Percentiles rank a stretch among this genome's conserved stretches.
phyloP scores from a whole-genome alignment of 2,329 filamentous ascomycete species.

The Penicillium sp. region DNA sequence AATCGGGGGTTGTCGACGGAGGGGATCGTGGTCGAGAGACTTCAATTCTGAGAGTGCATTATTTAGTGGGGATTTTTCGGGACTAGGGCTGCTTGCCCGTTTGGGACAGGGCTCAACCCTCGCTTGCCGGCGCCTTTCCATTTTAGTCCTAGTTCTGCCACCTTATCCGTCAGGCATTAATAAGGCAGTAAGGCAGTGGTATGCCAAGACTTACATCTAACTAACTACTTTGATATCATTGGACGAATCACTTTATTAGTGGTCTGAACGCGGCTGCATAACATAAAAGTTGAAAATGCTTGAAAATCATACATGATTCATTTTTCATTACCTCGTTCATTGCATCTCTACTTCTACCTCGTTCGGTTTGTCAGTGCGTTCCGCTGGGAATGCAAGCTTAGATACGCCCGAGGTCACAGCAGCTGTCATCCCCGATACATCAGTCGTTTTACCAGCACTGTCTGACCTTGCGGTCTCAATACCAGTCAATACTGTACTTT shows the following conservation, averaged over 20 bases:
- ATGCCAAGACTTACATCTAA: not conserved
- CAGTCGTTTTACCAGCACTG: constrained; percentile 35
- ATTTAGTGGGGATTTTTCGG: constrained; percentile 43
- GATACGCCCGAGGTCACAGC: constrained; percentile 47
- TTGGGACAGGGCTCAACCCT: constrained; percentile 43
- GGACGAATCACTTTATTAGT: not conserved
- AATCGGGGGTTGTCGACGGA: constrained; percentile 35
- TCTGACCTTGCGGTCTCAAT: constrained; percentile 56
- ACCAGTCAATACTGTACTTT: constrained; percentile 54
- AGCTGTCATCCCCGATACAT: constrained; percentile 38
- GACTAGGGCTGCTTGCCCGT: constrained; percentile 34
- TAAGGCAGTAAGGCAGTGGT: constrained; percentile 9
- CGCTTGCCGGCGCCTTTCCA: constrained; percentile 33
- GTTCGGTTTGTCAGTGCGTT: constrained; percentile 25
- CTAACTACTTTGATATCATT: not conserved
- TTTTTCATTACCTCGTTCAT: constrained; percentile 24
- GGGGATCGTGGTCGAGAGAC: constrained; percentile 33
- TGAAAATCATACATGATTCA: not conserved
- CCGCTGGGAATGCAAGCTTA: constrained; percentile 42
- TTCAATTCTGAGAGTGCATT: constrained; percentile 35
- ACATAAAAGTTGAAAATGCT: constrained; percentile 6
- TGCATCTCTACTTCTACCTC: constrained; percentile 54
- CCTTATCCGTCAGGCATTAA: constrained; percentile 7
- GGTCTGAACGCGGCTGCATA: not conserved
- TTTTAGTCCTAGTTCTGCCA: constrained; percentile 15